Evolutionary conservation across 768 basidiomycete genomes (phyloP).

Genomic region (Trametes punicea): DNA sequence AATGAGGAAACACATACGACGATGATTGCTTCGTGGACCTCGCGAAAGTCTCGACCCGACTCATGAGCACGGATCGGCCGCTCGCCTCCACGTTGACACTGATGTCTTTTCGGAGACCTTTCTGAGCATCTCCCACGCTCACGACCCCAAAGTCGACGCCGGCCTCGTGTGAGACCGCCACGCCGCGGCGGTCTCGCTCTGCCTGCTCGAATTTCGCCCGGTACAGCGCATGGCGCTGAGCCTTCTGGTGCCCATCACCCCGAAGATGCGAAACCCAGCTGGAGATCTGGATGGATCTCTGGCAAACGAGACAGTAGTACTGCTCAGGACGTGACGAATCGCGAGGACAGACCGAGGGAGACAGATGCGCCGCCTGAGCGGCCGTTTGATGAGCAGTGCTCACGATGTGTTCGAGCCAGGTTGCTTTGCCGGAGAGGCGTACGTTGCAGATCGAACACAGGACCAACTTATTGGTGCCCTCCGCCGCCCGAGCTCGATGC

Average conservation of each 20-base stretch:
- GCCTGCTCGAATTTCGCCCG: background rate
- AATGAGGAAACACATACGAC: constrained; percentile 10
- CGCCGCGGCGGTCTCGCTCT: background rate
- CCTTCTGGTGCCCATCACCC: background rate
- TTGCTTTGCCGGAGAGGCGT: background rate
- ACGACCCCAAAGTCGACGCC: constrained; percentile 28
- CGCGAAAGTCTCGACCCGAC: background rate
- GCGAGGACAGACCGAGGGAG: background rate
- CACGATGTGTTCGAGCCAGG: background rate
- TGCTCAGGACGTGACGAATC: background rate
- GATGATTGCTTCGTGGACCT: background rate
- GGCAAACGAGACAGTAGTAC: background rate
- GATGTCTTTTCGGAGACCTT: background rate
- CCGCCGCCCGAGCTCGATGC: constrained; percentile 4
- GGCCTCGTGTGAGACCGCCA: constrained; percentile 11
- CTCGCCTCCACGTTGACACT: background rate
- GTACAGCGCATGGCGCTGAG: background rate
- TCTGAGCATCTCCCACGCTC: constrained; percentile 12
- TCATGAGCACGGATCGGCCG: background rate
- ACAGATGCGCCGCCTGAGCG: background rate
- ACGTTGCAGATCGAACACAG: constrained; percentile 14
- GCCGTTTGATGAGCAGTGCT: background rate
- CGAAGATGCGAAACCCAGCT: background rate
- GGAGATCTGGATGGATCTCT: background rate
- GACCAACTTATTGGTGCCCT: background rate